Evolutionary conservation across 345 rosid genomes (phyloP).

Genomic region (Euclidium syriacum): DNA sequence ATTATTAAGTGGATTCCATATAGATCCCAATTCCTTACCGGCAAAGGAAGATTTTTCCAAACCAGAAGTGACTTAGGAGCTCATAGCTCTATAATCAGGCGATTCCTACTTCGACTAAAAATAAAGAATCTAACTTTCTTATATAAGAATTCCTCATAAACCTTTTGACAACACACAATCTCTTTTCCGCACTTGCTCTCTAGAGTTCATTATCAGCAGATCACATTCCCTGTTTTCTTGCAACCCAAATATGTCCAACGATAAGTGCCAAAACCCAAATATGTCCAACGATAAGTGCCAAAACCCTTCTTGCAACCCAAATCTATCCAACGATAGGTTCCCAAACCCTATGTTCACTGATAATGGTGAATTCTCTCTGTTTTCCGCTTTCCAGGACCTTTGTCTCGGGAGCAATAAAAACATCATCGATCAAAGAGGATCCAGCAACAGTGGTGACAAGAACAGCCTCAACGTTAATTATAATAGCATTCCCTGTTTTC

Average conservation of each 20-base stretch:
- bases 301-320: background rate
- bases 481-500: too few species aligned
- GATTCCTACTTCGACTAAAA: background rate
- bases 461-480: background rate
- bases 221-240: background rate
- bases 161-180: background rate
- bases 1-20: too few species aligned
- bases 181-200: background rate
- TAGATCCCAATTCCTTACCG: too few species aligned
- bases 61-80: background rate
- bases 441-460: background rate
- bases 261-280: background rate
- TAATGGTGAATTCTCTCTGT: background rate
- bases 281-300: background rate
- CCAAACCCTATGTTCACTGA: background rate
- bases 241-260: background rate
- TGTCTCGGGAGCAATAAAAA: background rate
- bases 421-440: background rate
- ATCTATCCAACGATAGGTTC: background rate
- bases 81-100: background rate
- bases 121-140: background rate
- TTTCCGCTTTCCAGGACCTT: background rate
- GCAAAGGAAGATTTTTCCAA: background rate
- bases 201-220: background rate
- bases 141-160: background rate